Conservation (phyloP, 2,329 filamentous ascomycete genomes). For the Penicillium rolfsii region DNA sequence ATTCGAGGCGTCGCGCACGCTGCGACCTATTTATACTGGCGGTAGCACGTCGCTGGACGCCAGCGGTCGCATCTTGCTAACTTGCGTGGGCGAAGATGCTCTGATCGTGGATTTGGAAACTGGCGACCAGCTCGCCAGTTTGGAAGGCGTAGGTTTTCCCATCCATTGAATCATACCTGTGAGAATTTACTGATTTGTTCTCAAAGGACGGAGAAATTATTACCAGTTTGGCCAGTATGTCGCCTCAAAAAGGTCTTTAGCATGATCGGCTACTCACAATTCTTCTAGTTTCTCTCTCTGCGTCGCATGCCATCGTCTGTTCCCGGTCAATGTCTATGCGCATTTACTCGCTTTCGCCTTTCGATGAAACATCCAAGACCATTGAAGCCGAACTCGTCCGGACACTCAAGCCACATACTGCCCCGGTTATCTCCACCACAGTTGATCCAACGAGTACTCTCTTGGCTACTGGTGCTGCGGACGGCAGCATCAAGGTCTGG, state of each 20-base stretch:
- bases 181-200: slow-evolving; percentile 15
- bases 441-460: slow-evolving; percentile 87
- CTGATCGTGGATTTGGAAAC: slow-evolving; percentile 83
- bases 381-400: slow-evolving; percentile 71
- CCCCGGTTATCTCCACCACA: slow-evolving; percentile 83
- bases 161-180: slow-evolving; percentile 21
- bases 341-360: slow-evolving; percentile 74
- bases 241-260: slow-evolving; percentile 3
- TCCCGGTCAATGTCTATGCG: slow-evolving; percentile 96
- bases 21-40: slow-evolving; percentile 92
- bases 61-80: slow-evolving; percentile 79
- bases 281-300: slow-evolving; percentile 76
- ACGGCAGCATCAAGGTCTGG: slow-evolving; percentile 95
- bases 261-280: slow-evolving; percentile 14
- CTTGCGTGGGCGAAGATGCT: slow-evolving; percentile 88
- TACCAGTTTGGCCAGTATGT: slow-evolving; percentile 50
- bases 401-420: slow-evolving; percentile 85
- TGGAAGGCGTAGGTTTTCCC: slow-evolving; percentile 73
- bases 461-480: slow-evolving; percentile 87
- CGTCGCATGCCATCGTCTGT: slow-evolving; percentile 84
- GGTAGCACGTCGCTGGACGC: slow-evolving; percentile 83
- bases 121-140: slow-evolving; percentile 77
- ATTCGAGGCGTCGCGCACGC: slow-evolving; percentile 79
- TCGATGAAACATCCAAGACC: slow-evolving; percentile 57
- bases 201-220: slow-evolving; percentile 65